Evolutionary conservation across 306 rosid species (phyloP).

Genomic region (Gastrolobium bilobum): DNA sequence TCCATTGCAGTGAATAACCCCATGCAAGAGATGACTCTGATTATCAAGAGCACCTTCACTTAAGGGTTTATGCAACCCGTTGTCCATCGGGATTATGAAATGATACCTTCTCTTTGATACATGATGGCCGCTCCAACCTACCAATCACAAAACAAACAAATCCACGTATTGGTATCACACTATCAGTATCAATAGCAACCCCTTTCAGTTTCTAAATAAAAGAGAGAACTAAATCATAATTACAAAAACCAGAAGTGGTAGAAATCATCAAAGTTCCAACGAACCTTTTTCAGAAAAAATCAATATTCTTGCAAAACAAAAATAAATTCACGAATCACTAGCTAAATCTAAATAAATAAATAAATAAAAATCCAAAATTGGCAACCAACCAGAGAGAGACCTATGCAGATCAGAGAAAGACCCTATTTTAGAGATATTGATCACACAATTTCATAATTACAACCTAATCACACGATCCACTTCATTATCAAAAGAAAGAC

Average conservation of each 20-base stretch:
- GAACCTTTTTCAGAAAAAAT: constrained; percentile 14
- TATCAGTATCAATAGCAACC: constrained; percentile 19
- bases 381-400: neutral
- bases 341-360: neutral
- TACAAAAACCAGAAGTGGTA: neutral
- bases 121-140: constrained; percentile 94
- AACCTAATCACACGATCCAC: no score
- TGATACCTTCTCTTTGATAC: constrained; percentile 85
- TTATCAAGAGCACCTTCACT: constrained; percentile 63
- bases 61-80: constrained; percentile 76
- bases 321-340: constrained; percentile 4
- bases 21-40: constrained; percentile 77
- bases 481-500: no score
- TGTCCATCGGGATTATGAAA: constrained; percentile 75
- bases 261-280: constrained; percentile 10
- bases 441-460: no score
- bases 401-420: neutral
- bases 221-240: neutral
- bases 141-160: constrained; percentile 35
- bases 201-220: constrained; percentile 28
- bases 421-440: neutral
- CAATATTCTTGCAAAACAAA: constrained; percentile 18
- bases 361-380: neutral
- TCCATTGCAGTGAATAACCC: constrained; percentile 84
- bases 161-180: neutral